Percentiles rank a stretch among this genome's conserved stretches.
Evolutionary conservation across 2,329 filamentous ascomycete species (phyloP).

Genomic region (Trichoderma arundinaceum): DNA sequence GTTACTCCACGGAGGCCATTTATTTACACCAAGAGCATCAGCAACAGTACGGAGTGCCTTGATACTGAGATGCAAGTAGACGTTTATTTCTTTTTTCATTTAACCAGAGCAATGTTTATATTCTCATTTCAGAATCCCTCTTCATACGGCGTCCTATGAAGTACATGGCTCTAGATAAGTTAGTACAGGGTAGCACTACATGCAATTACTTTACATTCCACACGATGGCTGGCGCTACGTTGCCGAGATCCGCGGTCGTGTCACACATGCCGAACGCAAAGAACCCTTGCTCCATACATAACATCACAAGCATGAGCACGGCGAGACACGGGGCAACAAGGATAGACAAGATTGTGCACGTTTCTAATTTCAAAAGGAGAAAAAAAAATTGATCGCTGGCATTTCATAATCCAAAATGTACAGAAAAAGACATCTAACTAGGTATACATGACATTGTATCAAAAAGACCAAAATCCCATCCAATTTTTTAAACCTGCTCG

Average conservation of each 20-base stretch:
- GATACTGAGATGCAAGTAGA: no score
- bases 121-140: no score
- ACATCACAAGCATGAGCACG: no score
- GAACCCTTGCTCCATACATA: no score
- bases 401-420: conserved; percentile 18
- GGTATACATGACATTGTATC: conserved; percentile 4
- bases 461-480: not conserved
- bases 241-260: conserved; percentile 15
- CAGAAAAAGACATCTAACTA: conserved; percentile 5
- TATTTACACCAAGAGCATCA: no score
- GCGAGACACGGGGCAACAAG: no score
- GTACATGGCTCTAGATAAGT: not conserved
- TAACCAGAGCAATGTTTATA: no score
- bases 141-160: no score
- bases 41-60: no score
- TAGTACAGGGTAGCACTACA: not conserved
- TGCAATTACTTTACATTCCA: not conserved
- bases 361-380: not conserved
- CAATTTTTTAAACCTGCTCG: conserved; percentile 29
- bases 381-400: conserved; percentile 10
- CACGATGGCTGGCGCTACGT: not conserved
- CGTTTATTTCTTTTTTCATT: no score
- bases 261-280: not conserved
- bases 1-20: no score
- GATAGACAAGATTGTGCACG: no score